Base-by-base conservation (phyloP, 805 yeast genomes). In the Brettanomyces sp. region DNA sequence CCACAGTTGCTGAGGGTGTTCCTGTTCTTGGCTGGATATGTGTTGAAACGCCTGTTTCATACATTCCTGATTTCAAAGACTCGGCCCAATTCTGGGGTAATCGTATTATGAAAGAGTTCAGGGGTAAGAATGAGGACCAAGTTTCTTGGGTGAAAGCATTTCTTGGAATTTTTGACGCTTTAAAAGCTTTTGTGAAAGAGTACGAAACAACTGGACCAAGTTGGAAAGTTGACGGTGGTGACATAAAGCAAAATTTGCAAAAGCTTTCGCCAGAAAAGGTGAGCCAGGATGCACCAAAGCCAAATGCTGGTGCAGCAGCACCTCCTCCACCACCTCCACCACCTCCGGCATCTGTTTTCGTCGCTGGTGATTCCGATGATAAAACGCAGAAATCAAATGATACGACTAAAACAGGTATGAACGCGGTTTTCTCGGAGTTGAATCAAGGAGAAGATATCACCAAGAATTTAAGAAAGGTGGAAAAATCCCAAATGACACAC, bases 31-130 rank as follows among this genome's bases (percentile, higher is more conserved):
- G 95, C 23, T 93, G 99, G 99, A 76, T 91, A 50, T 79, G 86
- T 18, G 76, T 77, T 5, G 77, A 73, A 3, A 79, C 87, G 4
- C 96, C 97, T 1, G 77, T 84, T 13, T 77, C 87, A 0, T 76
- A 73, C 52, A 75, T 93, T 47, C 77, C 84, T 3, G 96, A 90
- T 52, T 85, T 81, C 66, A 85, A 83, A 60, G 99, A 93, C 59
- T 79, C 95, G 21, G 85, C 96, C 34, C 91, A 84, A 62, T 93
- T 93, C 67, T 93, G 97, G 89, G 77, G 95, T 9, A 90, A 93
- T 67, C 78, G 95, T 56, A 82, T 91, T 39, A 66, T 90, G 62
- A 90, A 90, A 65, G 96, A 88, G 50, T 80, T 68, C 68, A 88
- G 77, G 64, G 95, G 82, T 18, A 67, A 76, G 42, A 89, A 85